Percentiles rank a stretch among this genome's conserved stretches.
These are phyloP conservation scores for Benincasa hispida DNA, from an alignment of 306 rosid genomes.

Conservation along the genomic window DNA sequence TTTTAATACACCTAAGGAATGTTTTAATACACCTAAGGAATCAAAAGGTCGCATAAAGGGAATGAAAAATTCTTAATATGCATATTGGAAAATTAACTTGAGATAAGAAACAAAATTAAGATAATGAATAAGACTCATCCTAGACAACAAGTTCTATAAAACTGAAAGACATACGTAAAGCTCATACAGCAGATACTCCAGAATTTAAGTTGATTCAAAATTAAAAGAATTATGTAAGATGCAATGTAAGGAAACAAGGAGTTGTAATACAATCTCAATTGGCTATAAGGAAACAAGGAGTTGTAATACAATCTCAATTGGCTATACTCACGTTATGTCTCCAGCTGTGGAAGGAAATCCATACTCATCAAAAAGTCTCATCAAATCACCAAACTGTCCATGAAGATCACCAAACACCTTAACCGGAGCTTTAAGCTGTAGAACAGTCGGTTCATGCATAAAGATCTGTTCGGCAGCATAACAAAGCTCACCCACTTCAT, in stretches of 20 bases:
- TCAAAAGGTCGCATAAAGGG: background rate
- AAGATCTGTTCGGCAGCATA: slow-evolving; percentile 98
- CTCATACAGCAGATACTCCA: background rate
- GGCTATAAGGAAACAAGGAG: background rate
- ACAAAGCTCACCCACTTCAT: slow-evolving; percentile 99
- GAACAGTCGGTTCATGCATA: slow-evolving; percentile 94
- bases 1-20: background rate
- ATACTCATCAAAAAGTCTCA: slow-evolving; percentile 98
- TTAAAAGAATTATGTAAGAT: background rate
- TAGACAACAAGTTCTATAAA: background rate
- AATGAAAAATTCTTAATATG: background rate
- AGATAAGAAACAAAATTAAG: background rate
- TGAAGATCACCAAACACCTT: slow-evolving; percentile 99
- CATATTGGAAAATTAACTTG: background rate
- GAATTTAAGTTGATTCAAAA: background rate
- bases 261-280: too few relatives aligned
- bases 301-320: slow-evolving; percentile 1
- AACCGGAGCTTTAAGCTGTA: slow-evolving; percentile 93
- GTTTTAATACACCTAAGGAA: background rate
- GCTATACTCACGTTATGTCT: slow-evolving; percentile 80
- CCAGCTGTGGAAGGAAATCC: slow-evolving; percentile 99
- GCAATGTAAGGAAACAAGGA: background rate
- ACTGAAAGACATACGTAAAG: background rate
- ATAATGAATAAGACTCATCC: background rate
- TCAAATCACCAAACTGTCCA: slow-evolving; percentile 98